Conservation (phyloP, 2,329 filamentous ascomycete species). For the Volutella citrinella region DNA sequence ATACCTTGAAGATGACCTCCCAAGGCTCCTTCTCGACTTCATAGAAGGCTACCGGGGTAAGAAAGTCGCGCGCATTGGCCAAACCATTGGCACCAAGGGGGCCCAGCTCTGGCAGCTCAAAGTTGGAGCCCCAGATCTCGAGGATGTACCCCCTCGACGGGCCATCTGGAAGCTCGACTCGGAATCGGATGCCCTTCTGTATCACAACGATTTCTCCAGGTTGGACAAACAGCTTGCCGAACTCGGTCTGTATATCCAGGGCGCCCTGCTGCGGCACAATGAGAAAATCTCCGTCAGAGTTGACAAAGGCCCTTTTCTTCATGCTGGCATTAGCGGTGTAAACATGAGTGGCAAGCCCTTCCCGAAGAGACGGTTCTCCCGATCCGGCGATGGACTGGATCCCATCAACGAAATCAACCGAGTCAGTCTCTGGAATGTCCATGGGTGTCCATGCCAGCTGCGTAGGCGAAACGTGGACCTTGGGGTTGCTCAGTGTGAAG, state of each 20-base stretch:
- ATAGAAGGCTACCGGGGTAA: conserved; percentile 58
- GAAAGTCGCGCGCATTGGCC: conserved; percentile 64
- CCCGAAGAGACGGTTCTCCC: conserved; percentile 46
- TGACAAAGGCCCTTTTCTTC: conserved; percentile 46
- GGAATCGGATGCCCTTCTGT: conserved; percentile 57
- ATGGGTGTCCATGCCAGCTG: conserved; percentile 26
- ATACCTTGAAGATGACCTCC: conserved; percentile 60
- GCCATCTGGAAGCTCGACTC: conserved; percentile 42
- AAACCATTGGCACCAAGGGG: conserved; percentile 64
- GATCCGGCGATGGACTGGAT: conserved; percentile 47
- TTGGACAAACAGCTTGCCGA: conserved; percentile 61
- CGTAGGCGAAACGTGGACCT: conserved; percentile 20
- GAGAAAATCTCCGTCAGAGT: conserved; percentile 64
- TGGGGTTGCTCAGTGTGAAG: conserved; percentile 20
- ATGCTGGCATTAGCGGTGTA: conserved; percentile 47
- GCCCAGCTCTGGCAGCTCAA: conserved; percentile 64
- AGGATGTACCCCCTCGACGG: conserved; percentile 64
- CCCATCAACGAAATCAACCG: conserved; percentile 32
- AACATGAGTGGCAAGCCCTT: conserved; percentile 48
- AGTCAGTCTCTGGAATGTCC: conserved; percentile 38
- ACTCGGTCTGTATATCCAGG: conserved; percentile 66
- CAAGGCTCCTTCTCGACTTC: conserved; percentile 53
- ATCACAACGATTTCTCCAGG: conserved; percentile 68
- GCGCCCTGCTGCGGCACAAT: conserved; percentile 64
- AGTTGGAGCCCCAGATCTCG: conserved; percentile 64